phyloP scores from a whole-genome alignment of 1,139 yeast genomes.

The Suhomyces bribrorum region DNA sequence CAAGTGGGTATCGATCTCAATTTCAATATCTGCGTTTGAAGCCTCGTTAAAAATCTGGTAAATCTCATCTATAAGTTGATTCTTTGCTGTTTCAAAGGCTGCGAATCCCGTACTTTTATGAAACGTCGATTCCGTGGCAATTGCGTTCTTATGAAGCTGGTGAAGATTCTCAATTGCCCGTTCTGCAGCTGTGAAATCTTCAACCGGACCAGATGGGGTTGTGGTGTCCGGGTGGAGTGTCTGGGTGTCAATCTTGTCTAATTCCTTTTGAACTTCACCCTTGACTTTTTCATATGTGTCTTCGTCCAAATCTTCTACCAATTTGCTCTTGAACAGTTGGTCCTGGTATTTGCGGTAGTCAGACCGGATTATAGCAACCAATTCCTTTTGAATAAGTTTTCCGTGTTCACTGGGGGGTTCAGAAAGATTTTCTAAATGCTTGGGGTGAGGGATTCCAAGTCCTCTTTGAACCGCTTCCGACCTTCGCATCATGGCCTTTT shows the following conservation, averaged over 20 bases:
- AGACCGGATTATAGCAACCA: slow-evolving; percentile 43
- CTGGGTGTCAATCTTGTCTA: slow-evolving; percentile 5
- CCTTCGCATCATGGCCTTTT: slow-evolving; percentile 34
- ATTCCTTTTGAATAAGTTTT: slow-evolving; percentile 35
- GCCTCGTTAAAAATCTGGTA: slow-evolving; percentile 24
- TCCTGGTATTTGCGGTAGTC: slow-evolving; percentile 46
- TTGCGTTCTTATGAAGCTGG: slow-evolving; percentile 15
- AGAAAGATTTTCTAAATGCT: slow-evolving; percentile 11
- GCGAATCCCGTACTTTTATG: slow-evolving; percentile 1
- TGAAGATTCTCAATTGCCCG: slow-evolving; percentile 18
- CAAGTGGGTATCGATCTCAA: slow-evolving; percentile 20
- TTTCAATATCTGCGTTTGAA: slow-evolving; percentile 25
- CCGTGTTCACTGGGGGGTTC: slow-evolving; percentile 18
- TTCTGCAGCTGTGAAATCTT: slow-evolving; percentile 18
- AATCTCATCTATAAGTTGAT: slow-evolving; percentile 28
- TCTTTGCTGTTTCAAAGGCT: slow-evolving; percentile 8
- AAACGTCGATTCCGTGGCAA: slow-evolving; percentile 8
- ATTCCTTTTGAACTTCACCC: slow-evolving; percentile 30
- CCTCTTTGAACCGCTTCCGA: slow-evolving; percentile 54
- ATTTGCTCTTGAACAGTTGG: slow-evolving; percentile 19
- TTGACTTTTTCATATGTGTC: slow-evolving; percentile 28
- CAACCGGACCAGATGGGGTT: slow-evolving; percentile 14
- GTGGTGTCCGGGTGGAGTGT: slow-evolving; percentile 10
- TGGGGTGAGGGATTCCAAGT: slow-evolving; percentile 51
- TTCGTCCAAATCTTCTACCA: slow-evolving; percentile 46